Evolutionary conservation across 768 basidiomycete species (phyloP).

Genomic region (Mycena olivaceomarginata): DNA sequence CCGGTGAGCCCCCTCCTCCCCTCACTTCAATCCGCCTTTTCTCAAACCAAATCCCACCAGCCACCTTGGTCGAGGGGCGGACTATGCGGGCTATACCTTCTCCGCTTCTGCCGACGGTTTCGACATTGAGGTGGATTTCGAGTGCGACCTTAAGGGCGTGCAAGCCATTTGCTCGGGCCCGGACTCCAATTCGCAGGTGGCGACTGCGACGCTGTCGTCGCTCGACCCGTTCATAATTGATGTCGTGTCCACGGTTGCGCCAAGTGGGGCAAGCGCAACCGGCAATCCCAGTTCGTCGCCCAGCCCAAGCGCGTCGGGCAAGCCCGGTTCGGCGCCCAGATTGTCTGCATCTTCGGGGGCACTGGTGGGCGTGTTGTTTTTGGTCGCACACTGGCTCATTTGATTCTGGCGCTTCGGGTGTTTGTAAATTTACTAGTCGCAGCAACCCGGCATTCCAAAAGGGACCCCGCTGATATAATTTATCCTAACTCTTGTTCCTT

Average conservation of each 20-base stretch:
- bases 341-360: background rate
- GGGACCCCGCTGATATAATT: too few species aligned
- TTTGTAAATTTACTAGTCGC: too few species aligned
- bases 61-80: background rate
- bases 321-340: background rate
- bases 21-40: too few species aligned
- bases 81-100: background rate
- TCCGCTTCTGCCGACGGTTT: background rate
- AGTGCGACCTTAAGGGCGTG: slow-evolving; percentile 3
- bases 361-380: background rate
- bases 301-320: too few species aligned
- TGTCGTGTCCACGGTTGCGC: slow-evolving; percentile 5
- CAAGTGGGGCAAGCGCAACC: background rate
- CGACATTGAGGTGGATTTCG: background rate
- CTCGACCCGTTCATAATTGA: background rate
- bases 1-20: background rate
- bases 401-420: background rate
- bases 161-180: slow-evolving; percentile 1
- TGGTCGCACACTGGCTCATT: background rate
- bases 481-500: too few species aligned
- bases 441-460: too few species aligned
- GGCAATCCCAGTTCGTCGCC: background rate
- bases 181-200: background rate
- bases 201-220: background rate
- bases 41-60: background rate